Base-by-base conservation (phyloP, 495 filamentous ascomycete species). In the Letharia columbiana region DNA sequence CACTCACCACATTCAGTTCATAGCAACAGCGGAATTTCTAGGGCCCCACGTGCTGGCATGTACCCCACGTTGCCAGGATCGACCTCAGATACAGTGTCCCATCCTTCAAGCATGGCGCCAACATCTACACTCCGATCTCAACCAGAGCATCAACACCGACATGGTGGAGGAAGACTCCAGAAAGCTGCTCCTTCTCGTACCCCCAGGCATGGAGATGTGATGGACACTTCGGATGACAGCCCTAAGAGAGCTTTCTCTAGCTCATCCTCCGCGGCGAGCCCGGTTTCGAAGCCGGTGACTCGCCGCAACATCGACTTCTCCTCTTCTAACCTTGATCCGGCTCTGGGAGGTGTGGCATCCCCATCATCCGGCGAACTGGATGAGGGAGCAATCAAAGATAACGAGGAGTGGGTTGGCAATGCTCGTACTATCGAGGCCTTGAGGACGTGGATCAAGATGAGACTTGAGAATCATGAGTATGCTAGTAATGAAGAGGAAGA, bases 41-140 rank as follows among this genome's bases (percentile, higher is more conserved):
- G 83, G 33, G 82, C 80, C 10, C 78, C 81, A 20, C 75, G 61
- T n/a, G 81, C 80, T 33, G 80, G 81, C 40, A 85, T 91, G 80
- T 98, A 98, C 75, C 94, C 94, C 9, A 89, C 81, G 65, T 85
- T 98, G 59, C 89, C 91, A 56, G 84, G 91, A 59, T 80, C 91
- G 61, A 86, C 69, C 69, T 80, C 73, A 75, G 84, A 68, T 65
- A 79, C 84, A 70, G 37, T 71, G 78, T 84, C 33, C 45, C 63
- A 35, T 6, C 75, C 84, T 60, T 84, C 88, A 6, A 83, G 84
- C 20, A 87, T 89, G 31, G 86, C 89, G 6, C 86, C 88, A 5
- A 77, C 87, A 0, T 88, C 92, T 2, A 91, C 89, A 23, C 86
- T 98, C 17, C 91, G 89, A 39, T 86, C 88, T 12, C 88, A 82